Conservation (phyloP, 768 basidiomycete species). For the Ephemerocybe angulata region DNA sequence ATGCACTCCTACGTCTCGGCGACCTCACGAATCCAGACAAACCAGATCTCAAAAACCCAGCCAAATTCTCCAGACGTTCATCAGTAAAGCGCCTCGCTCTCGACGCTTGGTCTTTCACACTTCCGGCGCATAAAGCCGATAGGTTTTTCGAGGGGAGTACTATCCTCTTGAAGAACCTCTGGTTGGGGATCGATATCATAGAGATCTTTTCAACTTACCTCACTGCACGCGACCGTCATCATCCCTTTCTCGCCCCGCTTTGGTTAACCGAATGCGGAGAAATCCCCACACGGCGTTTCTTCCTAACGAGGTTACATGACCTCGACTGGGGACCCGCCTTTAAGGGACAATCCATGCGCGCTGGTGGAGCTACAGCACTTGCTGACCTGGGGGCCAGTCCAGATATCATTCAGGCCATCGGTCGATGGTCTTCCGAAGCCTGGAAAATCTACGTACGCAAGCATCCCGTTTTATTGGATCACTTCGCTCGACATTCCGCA, state of each 20-base stretch:
- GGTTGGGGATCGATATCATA: background rate
- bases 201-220: background rate
- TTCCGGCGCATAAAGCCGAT: no score
- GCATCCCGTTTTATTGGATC: background rate
- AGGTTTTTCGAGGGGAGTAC: background rate
- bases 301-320: no score
- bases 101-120: no score
- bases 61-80: background rate
- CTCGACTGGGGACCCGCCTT: no score
- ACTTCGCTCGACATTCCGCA: no score
- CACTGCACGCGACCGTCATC: background rate
- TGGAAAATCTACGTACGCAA: background rate
- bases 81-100: no score
- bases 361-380: background rate
- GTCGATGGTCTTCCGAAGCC: background rate
- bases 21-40: background rate
- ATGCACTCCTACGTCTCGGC: no score
- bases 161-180: background rate
- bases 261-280: no score
- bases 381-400: background rate
- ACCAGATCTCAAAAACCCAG: background rate
- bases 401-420: no score
- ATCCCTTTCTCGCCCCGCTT: no score
- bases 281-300: no score
- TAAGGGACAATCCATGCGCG: background rate